A percentile compares a stretch with the other conserved stretches of the same genome.
Evolutionary conservation across 352 stramenopile species (phyloP).

Genomic region (Phytophthora crassamura): DNA sequence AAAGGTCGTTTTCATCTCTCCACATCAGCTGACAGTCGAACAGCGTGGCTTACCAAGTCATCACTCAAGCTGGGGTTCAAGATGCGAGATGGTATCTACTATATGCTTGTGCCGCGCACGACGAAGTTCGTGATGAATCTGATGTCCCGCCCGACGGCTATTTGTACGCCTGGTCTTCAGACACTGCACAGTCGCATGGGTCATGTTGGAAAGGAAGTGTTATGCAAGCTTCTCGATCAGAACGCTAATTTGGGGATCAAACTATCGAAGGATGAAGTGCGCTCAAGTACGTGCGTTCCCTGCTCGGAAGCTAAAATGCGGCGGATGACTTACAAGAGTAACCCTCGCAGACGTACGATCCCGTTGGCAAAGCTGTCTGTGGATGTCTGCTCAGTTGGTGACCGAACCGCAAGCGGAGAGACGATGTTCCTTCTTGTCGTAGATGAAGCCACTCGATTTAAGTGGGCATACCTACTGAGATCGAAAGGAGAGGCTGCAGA

Average conservation of each 20-base stretch:
- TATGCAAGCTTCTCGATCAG: not conserved
- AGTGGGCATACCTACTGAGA: not conserved
- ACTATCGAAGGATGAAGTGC: not conserved
- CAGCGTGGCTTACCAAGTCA: not conserved
- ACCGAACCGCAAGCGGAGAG: not conserved
- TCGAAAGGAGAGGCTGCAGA: not conserved
- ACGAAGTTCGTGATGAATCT: not conserved
- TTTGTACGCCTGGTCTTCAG: not conserved
- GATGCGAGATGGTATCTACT: slow-evolving; percentile 3
- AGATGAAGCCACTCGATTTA: slow-evolving; percentile 6
- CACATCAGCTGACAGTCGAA: not conserved
- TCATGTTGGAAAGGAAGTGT: not conserved
- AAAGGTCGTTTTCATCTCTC: not conserved
- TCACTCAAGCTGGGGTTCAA: slow-evolving; percentile 1
- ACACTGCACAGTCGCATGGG: slow-evolving; percentile 1
- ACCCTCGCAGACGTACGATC: not conserved
- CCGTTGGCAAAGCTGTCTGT: not conserved
- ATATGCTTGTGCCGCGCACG: not conserved
- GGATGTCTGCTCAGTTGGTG: slow-evolving; percentile 1
- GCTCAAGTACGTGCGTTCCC: not conserved
- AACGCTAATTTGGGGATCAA: not conserved
- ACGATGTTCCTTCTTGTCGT: not conserved
- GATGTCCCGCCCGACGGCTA: not conserved
- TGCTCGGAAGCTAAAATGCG: not conserved
- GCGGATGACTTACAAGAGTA: not conserved